These are phyloP conservation scores for Trichosporon asahii DNA, from an alignment of 1,284 basidiomycete genomes.

Conservation along the genomic window DNA sequence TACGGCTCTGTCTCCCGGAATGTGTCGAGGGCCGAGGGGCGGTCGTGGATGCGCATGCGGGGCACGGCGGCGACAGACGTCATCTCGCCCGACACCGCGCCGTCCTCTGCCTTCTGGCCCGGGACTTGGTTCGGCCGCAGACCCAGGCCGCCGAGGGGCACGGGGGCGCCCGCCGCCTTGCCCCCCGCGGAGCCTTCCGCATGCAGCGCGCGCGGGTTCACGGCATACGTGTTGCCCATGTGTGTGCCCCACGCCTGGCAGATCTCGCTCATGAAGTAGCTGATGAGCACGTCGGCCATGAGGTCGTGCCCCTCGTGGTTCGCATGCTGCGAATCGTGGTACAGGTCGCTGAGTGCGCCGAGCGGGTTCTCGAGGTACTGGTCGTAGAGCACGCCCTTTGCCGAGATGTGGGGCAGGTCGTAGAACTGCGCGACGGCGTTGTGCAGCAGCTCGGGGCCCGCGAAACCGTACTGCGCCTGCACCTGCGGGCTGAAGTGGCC, in stretches of 20 bases:
- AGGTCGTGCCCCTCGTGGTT: conserved; percentile 74
- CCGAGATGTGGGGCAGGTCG: conserved; percentile 83
- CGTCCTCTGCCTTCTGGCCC: conserved; percentile 37
- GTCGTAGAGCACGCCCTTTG: conserved; percentile 75
- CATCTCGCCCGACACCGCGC: conserved; percentile 47
- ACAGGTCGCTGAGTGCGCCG: conserved; percentile 65
- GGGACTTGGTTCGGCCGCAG: conserved; percentile 47
- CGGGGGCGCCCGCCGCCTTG: conserved; percentile 5
- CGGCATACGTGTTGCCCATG: conserved; percentile 62
- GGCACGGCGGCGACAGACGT: conserved; percentile 56
- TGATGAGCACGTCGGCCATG: conserved; percentile 76
- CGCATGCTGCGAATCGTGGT: conserved; percentile 76
- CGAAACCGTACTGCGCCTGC: conserved; percentile 72
- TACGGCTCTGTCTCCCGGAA: conserved; percentile 82
- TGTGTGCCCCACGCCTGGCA: conserved; percentile 76
- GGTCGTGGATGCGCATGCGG: conserved; percentile 67
- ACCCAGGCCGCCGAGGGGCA: conserved; percentile 45
- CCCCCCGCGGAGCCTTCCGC: conserved; percentile 9
- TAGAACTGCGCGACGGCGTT: conserved; percentile 88
- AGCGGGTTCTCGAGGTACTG: conserved; percentile 73
- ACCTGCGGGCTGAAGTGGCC: conserved; percentile 87
- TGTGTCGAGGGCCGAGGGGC: conserved; percentile 59
- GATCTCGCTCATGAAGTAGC: conserved; percentile 81
- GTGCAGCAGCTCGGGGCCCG: conserved; percentile 83
- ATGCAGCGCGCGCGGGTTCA: conserved; percentile 35